phyloP scores from a whole-genome alignment of 1,139 yeast genomes.

The Candida sanyaensis region DNA sequence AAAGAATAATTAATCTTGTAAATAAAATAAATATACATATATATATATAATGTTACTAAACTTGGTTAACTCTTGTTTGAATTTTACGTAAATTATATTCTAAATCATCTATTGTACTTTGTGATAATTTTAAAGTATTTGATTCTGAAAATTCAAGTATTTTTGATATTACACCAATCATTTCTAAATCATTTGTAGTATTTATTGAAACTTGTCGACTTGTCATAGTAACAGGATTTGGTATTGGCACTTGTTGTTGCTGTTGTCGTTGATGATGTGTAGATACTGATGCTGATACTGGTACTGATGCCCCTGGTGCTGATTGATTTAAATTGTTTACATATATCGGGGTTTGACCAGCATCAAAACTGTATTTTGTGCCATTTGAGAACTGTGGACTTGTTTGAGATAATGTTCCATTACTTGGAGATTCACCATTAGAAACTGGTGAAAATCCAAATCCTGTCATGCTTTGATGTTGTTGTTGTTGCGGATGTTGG shows the following conservation, averaged over 20 bases:
- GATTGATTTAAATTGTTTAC: not conserved
- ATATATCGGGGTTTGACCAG: constrained; percentile 1
- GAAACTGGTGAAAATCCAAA: constrained; percentile 1
- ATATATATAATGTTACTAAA: not conserved
- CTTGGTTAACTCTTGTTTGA: constrained; percentile 15
- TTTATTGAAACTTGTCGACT: not conserved
- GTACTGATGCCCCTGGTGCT: not conserved
- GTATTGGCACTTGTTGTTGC: constrained; percentile 1
- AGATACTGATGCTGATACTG: no score
- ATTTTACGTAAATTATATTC: constrained; percentile 22
- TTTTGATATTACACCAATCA: constrained; percentile 21
- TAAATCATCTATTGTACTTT: constrained; percentile 29
- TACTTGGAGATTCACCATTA: not conserved
- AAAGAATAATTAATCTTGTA: not conserved
- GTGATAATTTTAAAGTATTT: constrained; percentile 23
- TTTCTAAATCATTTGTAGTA: constrained; percentile 18
- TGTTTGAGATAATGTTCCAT: not conserved
- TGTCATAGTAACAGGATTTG: not conserved
- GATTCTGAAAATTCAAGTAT: constrained; percentile 24
- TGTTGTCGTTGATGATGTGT: constrained; percentile 3
- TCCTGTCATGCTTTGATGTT: not conserved
- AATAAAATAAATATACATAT: constrained; percentile 1
- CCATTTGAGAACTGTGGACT: not conserved
- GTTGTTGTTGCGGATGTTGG: not conserved
- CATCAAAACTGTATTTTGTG: not conserved